Conservation (phyloP, 768 basidiomycete genomes). For the Termitomyces sp. region DNA sequence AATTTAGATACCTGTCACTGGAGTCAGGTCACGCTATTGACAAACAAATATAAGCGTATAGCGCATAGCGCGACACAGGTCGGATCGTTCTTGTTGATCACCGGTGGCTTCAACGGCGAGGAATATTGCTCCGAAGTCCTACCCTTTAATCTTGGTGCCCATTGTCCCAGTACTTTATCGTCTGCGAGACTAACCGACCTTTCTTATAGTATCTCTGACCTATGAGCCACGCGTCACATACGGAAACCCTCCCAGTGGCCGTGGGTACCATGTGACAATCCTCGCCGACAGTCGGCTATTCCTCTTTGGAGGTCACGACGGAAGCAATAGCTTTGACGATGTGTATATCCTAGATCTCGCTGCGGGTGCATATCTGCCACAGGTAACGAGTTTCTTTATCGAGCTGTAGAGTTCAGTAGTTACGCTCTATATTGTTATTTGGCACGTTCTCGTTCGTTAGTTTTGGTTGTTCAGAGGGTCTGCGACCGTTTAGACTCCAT, state of each 20-base stretch:
- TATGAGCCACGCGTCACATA: slow-evolving; percentile 70
- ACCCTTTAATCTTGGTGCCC: slow-evolving; percentile 80
- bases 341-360: slow-evolving; percentile 83
- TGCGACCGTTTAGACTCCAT: not conserved
- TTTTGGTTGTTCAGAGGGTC: too few relatives aligned
- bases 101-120: slow-evolving; percentile 82
- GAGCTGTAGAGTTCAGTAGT: slow-evolving; percentile 24
- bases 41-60: slow-evolving; percentile 50
- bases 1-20: slow-evolving; percentile 37
- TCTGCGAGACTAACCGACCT: not conserved
- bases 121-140: slow-evolving; percentile 72
- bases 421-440: too few relatives aligned
- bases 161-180: not conserved
- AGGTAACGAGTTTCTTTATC: slow-evolving; percentile 74
- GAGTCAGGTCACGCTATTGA: slow-evolving; percentile 38
- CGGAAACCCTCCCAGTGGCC: slow-evolving; percentile 63
- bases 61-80: slow-evolving; percentile 88
- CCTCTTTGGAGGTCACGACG: slow-evolving; percentile 87
- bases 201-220: slow-evolving; percentile 64
- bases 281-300: slow-evolving; percentile 83
- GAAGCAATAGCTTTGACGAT: slow-evolving; percentile 79
- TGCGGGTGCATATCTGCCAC: slow-evolving; percentile 83
- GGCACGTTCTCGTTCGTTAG: not conserved
- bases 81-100: slow-evolving; percentile 85
- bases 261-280: slow-evolving; percentile 83